A percentile compares a stretch with the other conserved stretches of the same genome.
phyloP scores from a whole-genome alignment of 805 yeast genomes.

The Wickerhamiella spandovensis region DNA sequence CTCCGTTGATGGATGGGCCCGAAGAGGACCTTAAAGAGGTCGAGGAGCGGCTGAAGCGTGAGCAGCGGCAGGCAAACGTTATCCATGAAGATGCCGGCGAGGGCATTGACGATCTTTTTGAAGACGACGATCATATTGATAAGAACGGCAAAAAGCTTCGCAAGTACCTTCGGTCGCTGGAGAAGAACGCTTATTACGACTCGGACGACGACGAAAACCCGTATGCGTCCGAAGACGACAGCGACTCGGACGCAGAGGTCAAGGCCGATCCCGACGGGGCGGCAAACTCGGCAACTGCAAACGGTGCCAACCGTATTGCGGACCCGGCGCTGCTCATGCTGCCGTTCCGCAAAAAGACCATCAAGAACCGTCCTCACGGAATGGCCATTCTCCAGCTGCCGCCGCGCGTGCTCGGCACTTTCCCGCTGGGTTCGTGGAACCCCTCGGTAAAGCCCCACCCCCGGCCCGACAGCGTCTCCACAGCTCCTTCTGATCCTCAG shows the following conservation, averaged over 20 bases:
- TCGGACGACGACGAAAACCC: constrained; percentile 78
- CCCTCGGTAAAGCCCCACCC: constrained; percentile 33
- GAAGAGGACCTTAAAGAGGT: constrained; percentile 90
- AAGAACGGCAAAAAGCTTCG: constrained; percentile 81
- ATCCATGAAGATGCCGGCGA: constrained; percentile 52
- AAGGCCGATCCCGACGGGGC: constrained; percentile 25
- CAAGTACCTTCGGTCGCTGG: constrained; percentile 72
- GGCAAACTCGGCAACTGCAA: constrained; percentile 8
- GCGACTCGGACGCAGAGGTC: constrained; percentile 32
- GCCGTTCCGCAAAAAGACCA: constrained; percentile 23
- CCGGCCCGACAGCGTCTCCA: constrained; percentile 17
- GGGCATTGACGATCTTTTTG: constrained; percentile 52
- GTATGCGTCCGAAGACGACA: constrained; percentile 54
- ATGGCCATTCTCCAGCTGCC: constrained; percentile 53
- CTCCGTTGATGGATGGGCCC: constrained; percentile 90
- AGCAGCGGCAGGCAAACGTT: constrained; percentile 37
- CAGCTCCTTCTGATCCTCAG: constrained; percentile 7
- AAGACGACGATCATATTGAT: constrained; percentile 49
- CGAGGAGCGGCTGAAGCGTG: constrained; percentile 37
- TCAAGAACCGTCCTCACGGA: constrained; percentile 37
- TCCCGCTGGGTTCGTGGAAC: constrained; percentile 79
- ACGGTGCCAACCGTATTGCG: constrained; percentile 1
- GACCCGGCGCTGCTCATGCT: constrained; percentile 19
- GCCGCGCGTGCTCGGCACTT: constrained; percentile 41
- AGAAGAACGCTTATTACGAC: constrained; percentile 76